Percentiles rank a stretch among this genome's conserved stretches.
phyloP scores from a whole-genome alignment of 768 basidiomycete genomes.

The Tylopilus sp. region DNA sequence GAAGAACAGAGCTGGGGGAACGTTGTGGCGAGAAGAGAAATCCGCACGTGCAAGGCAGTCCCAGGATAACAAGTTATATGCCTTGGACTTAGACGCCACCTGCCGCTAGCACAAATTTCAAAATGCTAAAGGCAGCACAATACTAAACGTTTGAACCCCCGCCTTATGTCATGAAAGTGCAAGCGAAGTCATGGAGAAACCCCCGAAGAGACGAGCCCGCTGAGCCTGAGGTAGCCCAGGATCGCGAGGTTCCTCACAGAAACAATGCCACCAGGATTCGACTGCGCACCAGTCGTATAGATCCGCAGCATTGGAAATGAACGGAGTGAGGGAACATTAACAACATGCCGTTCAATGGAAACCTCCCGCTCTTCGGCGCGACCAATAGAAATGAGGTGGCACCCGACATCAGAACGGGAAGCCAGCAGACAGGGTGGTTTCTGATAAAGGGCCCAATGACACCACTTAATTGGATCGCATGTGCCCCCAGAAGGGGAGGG shows the following conservation, averaged over 20 bases:
- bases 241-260: too few relatives aligned
- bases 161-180: slow-evolving; percentile 9
- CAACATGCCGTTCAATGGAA: background rate
- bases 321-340: slow-evolving; percentile 4
- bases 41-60: slow-evolving; percentile 8
- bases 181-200: slow-evolving; percentile 2
- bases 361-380: background rate
- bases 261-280: background rate
- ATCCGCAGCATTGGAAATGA: slow-evolving; percentile 22
- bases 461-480: background rate
- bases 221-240: too few relatives aligned
- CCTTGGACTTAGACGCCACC: slow-evolving; percentile 14
- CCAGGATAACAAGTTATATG: slow-evolving; percentile 23
- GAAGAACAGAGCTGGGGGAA: background rate
- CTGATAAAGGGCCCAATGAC: background rate
- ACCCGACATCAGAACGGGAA: background rate
- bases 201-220: too few relatives aligned
- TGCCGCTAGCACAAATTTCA: slow-evolving; percentile 13
- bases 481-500: background rate
- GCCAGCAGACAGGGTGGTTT: background rate
- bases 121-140: slow-evolving; percentile 19
- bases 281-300: background rate
- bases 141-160: slow-evolving; percentile 18
- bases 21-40: slow-evolving; percentile 14
- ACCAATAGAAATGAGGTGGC: background rate